Evolutionary conservation across 352 stramenopile genomes (phyloP), one percentile per base, ranked within the genome.

Genomic region (Phytophthora sp.): DNA sequence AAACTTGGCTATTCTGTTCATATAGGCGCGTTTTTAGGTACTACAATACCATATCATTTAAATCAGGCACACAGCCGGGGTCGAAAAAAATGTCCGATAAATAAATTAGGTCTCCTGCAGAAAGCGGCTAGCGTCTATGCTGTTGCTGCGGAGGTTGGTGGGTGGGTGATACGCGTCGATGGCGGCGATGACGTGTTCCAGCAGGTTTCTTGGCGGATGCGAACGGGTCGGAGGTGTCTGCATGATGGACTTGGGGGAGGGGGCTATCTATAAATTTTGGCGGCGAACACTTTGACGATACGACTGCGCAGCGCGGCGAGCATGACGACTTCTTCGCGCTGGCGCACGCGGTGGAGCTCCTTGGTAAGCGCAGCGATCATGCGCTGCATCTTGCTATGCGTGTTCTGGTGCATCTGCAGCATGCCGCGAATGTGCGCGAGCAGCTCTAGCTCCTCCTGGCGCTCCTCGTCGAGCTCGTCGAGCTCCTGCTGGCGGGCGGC

Each of bases 381-480:
- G 21, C 61, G 67, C 16, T 75, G 72, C 49, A 91, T 66, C 63
- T 78, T 80, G 26, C 46, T 50, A 20, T 79, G 70, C 12, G 70
- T 70, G 15, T 57, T 54, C 38, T 79, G 58, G 31, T 86, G 82
- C 47, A 88, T 63, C n/a, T 57, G 58, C 45, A 88, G 73, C 57
- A 88, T 79, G 57, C 42, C 45, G 9, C 71, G 66, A 45, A 91
- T 82, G 65, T 89, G 80, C 24, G 55, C 63, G 16, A 91, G 73
- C 26, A 91, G 72, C 31, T 74, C 63, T 1, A 87, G 54, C 57
- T 91, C 82, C 36, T 91, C 82, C 20, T 79, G 66, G n/a, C 79
- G 78, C 68, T 91, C 82, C 21, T 87, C 74, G 18, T 77, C 53
- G 11, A 91, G 73, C 61, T 91, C 80, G 18, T 86, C 66, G 7